Percentiles rank a stretch among this genome's conserved stretches.
Conservation (phyloP, 2,329 filamentous ascomycete species). For the Coniochaeta sp. region DNA sequence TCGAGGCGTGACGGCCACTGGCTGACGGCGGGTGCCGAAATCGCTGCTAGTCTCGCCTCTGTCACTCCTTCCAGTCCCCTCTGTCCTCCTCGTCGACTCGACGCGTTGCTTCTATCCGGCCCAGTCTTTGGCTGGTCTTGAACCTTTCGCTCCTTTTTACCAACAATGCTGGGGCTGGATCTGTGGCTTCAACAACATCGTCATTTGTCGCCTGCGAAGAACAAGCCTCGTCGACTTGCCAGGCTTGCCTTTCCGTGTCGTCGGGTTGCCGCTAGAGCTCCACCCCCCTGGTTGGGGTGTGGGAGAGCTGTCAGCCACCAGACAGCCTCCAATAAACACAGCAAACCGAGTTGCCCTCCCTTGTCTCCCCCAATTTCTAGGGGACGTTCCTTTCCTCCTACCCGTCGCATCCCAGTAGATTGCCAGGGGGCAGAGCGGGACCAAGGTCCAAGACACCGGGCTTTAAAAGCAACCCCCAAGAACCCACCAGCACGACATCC, state of each 20-base stretch:
- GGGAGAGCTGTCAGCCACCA: constrained; percentile 13
- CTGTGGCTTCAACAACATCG: background rate
- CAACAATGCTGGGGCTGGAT: background rate
- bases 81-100: background rate
- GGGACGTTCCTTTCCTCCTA: constrained; percentile 12
- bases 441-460: constrained; percentile 12
- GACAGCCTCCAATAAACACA: too few relatives aligned
- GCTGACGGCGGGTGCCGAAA: background rate
- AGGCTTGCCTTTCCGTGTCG: background rate
- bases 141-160: background rate
- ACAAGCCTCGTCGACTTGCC: background rate
- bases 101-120: too few relatives aligned
- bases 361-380: constrained; percentile 13
- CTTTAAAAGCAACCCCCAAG: constrained; percentile 9
- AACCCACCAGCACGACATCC: constrained; percentile 10
- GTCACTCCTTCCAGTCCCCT: background rate
- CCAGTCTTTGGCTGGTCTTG: too few relatives aligned
- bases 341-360: constrained; percentile 11
- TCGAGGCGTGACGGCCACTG: background rate
- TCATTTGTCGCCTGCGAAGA: background rate
- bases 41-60: background rate
- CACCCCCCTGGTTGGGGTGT: constrained; percentile 9
- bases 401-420: constrained; percentile 13
- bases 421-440: constrained; percentile 14
- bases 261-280: constrained; percentile 6